phyloP scores from a whole-genome alignment of 2,329 filamentous ascomycete genomes.

The Arthrobotrys sphaeroides region DNA sequence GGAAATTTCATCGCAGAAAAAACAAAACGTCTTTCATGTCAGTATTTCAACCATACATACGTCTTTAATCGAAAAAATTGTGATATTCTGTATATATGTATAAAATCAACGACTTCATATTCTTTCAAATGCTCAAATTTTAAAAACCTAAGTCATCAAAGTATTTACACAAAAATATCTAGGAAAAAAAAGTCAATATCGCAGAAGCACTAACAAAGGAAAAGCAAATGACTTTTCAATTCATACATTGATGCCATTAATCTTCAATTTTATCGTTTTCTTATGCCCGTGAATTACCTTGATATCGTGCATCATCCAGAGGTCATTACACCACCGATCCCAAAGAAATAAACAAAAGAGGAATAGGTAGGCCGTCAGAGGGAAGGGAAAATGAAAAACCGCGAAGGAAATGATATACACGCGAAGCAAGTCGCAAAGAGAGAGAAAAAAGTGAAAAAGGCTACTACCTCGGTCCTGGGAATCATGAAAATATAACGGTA shows the following conservation, averaged over 20 bases:
- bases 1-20: too few relatives aligned
- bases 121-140: too few relatives aligned
- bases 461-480: too few relatives aligned
- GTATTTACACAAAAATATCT: not conserved
- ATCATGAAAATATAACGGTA: slow-evolving; percentile 3
- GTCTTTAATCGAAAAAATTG: slow-evolving; percentile 1
- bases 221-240: not conserved
- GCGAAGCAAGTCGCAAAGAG: not conserved
- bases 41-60: slow-evolving; percentile 23
- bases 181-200: not conserved
- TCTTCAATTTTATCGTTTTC: not conserved
- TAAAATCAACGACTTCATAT: too few relatives aligned
- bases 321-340: slow-evolving; percentile 4
- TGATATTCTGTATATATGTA: not conserved
- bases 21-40: not conserved
- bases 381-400: not conserved
- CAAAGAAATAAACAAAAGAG: not conserved
- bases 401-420: not conserved
- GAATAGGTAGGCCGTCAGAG: not conserved
- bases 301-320: not conserved
- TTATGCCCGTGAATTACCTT: not conserved
- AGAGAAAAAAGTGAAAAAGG: not conserved
- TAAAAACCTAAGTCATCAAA: too few relatives aligned
- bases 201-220: not conserved
- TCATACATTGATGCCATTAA: not conserved